phyloP scores from a whole-genome alignment of 2,329 filamentous ascomycete genomes.

The Aureobasidium musti region DNA sequence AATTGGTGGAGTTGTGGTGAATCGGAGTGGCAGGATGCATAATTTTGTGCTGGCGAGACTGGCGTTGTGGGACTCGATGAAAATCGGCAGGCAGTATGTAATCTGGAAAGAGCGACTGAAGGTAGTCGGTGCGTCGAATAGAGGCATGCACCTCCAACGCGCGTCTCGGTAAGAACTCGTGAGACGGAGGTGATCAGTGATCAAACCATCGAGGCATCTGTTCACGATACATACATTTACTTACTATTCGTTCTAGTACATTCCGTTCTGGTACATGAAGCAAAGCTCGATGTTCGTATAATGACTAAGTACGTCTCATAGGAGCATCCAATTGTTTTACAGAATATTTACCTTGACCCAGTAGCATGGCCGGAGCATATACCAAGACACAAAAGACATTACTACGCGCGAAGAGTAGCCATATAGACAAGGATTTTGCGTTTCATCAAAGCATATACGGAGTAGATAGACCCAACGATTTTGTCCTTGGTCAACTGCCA shows the following conservation, averaged over 20 bases:
- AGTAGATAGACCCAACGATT: not conserved
- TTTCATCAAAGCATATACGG: constrained; percentile 1
- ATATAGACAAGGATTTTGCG: not conserved
- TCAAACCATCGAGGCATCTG: not conserved
- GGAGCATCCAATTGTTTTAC: no score
- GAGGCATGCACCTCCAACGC: not conserved
- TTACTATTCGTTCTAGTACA: not conserved
- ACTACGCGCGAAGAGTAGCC: not conserved
- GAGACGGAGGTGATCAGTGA: not conserved
- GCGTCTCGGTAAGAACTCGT: no score
- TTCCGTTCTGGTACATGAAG: no score
- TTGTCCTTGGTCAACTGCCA: not conserved
- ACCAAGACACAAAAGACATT: not conserved
- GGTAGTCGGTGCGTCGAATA: not conserved
- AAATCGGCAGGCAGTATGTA: not conserved
- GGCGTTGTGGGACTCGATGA: not conserved
- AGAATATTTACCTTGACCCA: no score
- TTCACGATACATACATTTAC: not conserved
- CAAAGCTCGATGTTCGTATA: no score
- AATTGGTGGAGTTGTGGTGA: not conserved
- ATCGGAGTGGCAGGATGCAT: not conserved
- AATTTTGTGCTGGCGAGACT: not conserved
- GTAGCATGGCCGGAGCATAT: not conserved
- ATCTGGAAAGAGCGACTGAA: not conserved
- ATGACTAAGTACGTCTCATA: no score